A percentile compares a stretch with the other conserved stretches of the same genome.
Evolutionary conservation across 257 asterid species (phyloP).

Genomic region (Craterostigma plantagineum): DNA sequence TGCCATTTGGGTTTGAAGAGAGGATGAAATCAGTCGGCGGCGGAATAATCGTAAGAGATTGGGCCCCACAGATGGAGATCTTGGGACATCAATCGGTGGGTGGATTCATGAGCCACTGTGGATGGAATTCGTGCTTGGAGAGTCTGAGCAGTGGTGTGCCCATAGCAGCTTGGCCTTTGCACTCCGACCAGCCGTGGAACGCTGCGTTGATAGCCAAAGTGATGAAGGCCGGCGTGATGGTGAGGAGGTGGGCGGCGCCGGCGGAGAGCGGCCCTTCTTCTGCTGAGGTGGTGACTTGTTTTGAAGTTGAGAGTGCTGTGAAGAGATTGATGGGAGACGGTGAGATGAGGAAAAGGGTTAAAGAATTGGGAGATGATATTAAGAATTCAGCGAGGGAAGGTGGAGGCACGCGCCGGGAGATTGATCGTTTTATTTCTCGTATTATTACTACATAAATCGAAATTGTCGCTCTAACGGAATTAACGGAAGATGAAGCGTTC

Average conservation of each 20-base stretch:
- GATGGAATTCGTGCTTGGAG: constrained; percentile 42
- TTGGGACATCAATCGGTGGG: constrained; percentile 17
- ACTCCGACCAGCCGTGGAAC: constrained; percentile 31
- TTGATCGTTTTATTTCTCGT: neutral
- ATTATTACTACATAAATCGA: neutral
- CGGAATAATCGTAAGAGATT: constrained; percentile 23
- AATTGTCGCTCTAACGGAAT: no score
- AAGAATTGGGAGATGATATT: neutral
- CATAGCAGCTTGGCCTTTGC: constrained; percentile 33
- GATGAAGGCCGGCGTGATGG: constrained; percentile 17
- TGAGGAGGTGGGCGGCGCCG: constrained; percentile 20
- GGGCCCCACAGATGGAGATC: constrained; percentile 42
- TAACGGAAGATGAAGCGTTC: no score
- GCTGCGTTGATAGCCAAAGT: constrained; percentile 14
- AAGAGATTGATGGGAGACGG: neutral
- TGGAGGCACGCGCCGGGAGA: neutral
- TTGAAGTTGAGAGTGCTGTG: neutral
- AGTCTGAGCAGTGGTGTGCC: constrained; percentile 29
- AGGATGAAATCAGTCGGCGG: constrained; percentile 9
- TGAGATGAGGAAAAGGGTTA: constrained; percentile 2
- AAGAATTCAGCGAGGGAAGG: neutral
- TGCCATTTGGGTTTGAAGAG: constrained; percentile 23
- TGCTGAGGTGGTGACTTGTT: no score
- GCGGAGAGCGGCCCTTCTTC: neutral
- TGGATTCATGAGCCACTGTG: constrained; percentile 32